Conservation (phyloP, 108 stramenopile genomes). For the Nannochloropsis oceanica region DNA sequence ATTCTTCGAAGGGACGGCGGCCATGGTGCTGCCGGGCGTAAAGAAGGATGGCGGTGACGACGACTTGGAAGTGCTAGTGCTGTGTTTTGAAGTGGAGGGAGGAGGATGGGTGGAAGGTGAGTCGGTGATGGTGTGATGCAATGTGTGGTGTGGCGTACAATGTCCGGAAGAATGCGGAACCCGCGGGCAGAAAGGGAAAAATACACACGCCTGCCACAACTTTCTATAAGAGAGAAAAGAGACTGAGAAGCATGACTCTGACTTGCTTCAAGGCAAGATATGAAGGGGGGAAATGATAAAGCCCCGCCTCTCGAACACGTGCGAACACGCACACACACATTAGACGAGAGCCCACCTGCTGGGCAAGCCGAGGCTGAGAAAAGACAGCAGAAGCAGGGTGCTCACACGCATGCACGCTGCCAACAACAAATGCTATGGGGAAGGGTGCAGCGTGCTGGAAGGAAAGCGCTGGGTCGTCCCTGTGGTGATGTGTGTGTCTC, state of each 20-base stretch:
- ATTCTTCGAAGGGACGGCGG: background rate
- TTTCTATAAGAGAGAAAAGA: too few species aligned
- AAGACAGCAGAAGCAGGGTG: background rate
- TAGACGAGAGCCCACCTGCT: background rate
- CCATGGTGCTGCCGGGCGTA: background rate
- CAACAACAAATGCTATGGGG: background rate
- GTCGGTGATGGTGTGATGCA: background rate
- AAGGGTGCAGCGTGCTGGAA: background rate
- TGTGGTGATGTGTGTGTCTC: too few species aligned
- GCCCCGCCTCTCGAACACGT: too few species aligned
- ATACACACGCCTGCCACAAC: too few species aligned
- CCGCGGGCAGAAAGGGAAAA: too few species aligned
- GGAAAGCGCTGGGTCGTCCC: too few species aligned
- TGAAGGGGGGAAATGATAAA: too few species aligned
- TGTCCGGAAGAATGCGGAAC: too few species aligned
- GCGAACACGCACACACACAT: background rate
- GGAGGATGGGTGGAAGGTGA: background rate
- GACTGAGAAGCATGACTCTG: too few species aligned
- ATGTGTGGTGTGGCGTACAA: too few species aligned
- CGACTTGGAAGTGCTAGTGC: background rate
- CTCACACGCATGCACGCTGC: background rate
- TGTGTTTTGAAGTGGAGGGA: too few species aligned
- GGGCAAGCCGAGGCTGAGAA: background rate
- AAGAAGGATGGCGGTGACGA: background rate
- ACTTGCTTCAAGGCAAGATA: too few species aligned